These are phyloP conservation scores for Nidularia sp. DNA, from an alignment of 768 basidiomycete genomes.

Conservation along the genomic window DNA sequence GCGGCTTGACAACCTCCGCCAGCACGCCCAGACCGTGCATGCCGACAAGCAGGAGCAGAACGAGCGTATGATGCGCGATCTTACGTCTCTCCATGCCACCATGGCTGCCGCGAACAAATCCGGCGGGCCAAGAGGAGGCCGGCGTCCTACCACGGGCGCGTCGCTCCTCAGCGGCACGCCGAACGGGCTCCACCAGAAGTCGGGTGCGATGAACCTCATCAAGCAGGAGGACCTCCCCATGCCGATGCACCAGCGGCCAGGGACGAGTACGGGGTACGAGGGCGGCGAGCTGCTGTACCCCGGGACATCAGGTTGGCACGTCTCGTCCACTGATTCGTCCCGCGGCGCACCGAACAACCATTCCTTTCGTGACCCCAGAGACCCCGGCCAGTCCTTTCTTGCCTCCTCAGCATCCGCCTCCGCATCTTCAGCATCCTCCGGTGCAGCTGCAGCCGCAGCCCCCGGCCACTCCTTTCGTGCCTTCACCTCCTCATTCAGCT, in stretches of 20 bases:
- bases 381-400: constrained; percentile 82
- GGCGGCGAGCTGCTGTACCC: constrained; percentile 30
- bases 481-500: constrained; percentile 35
- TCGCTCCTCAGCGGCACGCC: background rate
- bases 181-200: background rate
- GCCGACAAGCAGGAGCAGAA: constrained; percentile 90
- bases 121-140: constrained; percentile 8
- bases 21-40: constrained; percentile 96
- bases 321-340: constrained; percentile 32
- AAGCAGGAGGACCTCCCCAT: constrained; percentile 36
- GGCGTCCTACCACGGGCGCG: constrained; percentile 2
- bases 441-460: constrained; percentile 26
- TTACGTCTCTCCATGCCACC: constrained; percentile 76
- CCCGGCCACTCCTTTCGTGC: constrained; percentile 70
- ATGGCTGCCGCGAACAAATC: constrained; percentile 63
- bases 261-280: constrained; percentile 74
- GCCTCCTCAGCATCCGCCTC: constrained; percentile 27
- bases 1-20: constrained; percentile 92
- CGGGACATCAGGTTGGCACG: constrained; percentile 34
- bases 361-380: constrained; percentile 80
- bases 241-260: constrained; percentile 45
- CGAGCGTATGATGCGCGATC: constrained; percentile 88
- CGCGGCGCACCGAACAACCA: constrained; percentile 21
- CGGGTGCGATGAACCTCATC: constrained; percentile 18
- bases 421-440: constrained; percentile 15